Conservation (phyloP, 1,284 basidiomycete genomes). For the Pholiota adiposa region DNA sequence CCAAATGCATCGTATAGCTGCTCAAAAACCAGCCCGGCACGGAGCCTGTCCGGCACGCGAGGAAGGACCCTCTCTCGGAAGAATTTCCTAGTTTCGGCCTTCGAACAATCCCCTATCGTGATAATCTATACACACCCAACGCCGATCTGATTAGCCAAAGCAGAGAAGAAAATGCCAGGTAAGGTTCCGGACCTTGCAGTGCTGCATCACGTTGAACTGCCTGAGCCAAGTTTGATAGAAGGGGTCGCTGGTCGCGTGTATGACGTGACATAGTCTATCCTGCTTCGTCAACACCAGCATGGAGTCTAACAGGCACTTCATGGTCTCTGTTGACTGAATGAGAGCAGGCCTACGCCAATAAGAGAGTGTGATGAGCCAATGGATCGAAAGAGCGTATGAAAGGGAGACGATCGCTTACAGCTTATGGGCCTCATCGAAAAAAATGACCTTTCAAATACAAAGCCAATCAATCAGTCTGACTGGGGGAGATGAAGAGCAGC, state of each 20-base stretch:
- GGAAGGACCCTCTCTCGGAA: slow-evolving; percentile 67
- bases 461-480: neutral
- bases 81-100: slow-evolving; percentile 66
- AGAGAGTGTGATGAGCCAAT: neutral
- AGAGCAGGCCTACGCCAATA: slow-evolving; percentile 64
- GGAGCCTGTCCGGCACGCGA: slow-evolving; percentile 61
- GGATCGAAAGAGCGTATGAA: slow-evolving; percentile 7
- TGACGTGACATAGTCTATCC: slow-evolving; percentile 79
- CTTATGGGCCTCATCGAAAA: slow-evolving; percentile 85
- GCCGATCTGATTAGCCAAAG: slow-evolving; percentile 1
- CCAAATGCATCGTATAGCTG: slow-evolving; percentile 77
- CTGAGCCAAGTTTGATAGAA: slow-evolving; percentile 85
- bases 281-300: slow-evolving; percentile 87
- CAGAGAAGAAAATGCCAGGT: neutral
- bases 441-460: slow-evolving; percentile 55
- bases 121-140: slow-evolving; percentile 53
- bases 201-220: slow-evolving; percentile 76
- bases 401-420: slow-evolving; percentile 48
- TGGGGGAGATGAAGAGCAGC: neutral
- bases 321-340: slow-evolving; percentile 74
- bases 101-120: slow-evolving; percentile 78
- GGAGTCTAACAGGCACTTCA: slow-evolving; percentile 82
- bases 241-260: slow-evolving; percentile 83
- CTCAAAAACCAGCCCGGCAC: slow-evolving; percentile 65
- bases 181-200: slow-evolving; percentile 65